These are phyloP conservation scores for Pichiaceae sp. DNA, from an alignment of 1,139 yeast species.

Conservation along the genomic window DNA sequence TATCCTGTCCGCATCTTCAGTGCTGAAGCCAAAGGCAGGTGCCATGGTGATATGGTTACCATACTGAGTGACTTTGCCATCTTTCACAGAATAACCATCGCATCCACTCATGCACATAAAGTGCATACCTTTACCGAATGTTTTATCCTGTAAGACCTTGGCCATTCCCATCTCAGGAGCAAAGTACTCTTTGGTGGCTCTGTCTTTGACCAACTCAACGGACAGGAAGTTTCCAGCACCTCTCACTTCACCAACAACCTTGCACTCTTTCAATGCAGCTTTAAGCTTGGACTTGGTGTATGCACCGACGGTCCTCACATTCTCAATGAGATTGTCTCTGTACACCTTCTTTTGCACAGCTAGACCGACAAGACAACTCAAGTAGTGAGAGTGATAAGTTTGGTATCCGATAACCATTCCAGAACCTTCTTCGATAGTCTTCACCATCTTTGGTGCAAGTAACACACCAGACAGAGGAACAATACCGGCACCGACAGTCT, in stretches of 20 bases:
- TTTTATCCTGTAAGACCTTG: slow-evolving; percentile 27
- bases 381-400: slow-evolving; percentile 55
- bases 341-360: slow-evolving; percentile 47
- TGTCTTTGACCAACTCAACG: slow-evolving; percentile 46
- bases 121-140: slow-evolving; percentile 36
- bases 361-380: slow-evolving; percentile 52
- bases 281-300: slow-evolving; percentile 36
- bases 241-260: slow-evolving; percentile 48
- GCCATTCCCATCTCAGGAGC: slow-evolving; percentile 25
- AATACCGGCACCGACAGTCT: slow-evolving; percentile 57
- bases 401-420: slow-evolving; percentile 44
- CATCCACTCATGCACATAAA: slow-evolving; percentile 39
- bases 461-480: slow-evolving; percentile 56
- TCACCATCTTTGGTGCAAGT: slow-evolving; percentile 41
- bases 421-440: slow-evolving; percentile 36
- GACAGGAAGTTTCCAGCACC: slow-evolving; percentile 59
- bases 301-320: slow-evolving; percentile 41
- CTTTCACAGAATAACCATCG: slow-evolving; percentile 23
- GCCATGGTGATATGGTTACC: slow-evolving; percentile 47
- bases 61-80: slow-evolving; percentile 14
- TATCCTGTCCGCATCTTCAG: slow-evolving; percentile 32
- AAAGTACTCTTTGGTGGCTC: slow-evolving; percentile 40
- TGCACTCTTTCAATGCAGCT: slow-evolving; percentile 26
- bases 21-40: slow-evolving; percentile 42
- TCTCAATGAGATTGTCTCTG: slow-evolving; percentile 34